These are phyloP conservation scores for Clathrospora elynae DNA, from an alignment of 2,329 filamentous ascomycete species.

Conservation along the genomic window DNA sequence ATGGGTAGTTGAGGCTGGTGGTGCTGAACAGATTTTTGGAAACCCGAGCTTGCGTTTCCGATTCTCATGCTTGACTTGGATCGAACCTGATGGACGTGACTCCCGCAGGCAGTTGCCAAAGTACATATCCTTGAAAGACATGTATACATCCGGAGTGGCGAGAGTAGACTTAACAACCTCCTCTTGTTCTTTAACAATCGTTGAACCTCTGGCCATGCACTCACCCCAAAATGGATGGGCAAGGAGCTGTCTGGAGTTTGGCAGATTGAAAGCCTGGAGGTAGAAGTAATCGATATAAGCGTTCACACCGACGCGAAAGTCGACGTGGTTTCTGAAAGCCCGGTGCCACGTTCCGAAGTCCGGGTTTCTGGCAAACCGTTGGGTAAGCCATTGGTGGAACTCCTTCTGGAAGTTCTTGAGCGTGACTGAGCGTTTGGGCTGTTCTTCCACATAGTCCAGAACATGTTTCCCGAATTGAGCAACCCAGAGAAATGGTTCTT, in stretches of 20 bases:
- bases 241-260: constrained; percentile 41
- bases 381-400: constrained; percentile 64
- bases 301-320: constrained; percentile 67
- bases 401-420: constrained; percentile 62
- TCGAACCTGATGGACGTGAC: constrained; percentile 9
- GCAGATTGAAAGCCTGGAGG: constrained; percentile 64
- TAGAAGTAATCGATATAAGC: constrained; percentile 67
- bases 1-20: background rate
- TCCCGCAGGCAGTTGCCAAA: constrained; percentile 60
- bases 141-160: constrained; percentile 71
- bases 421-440: constrained; percentile 46
- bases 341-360: constrained; percentile 62
- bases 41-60: constrained; percentile 28
- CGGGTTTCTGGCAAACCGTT: constrained; percentile 51
- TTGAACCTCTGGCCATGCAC: constrained; percentile 22
- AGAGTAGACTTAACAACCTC: constrained; percentile 56
- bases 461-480: constrained; percentile 73
- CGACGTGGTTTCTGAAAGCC: constrained; percentile 49
- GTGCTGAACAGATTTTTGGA: constrained; percentile 8
- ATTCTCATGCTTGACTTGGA: constrained; percentile 14
- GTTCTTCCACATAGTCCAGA: constrained; percentile 64
- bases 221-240: constrained; percentile 62
- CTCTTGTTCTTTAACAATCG: constrained; percentile 23
- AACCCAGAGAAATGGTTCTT: constrained; percentile 70
- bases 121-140: constrained; percentile 67